These are phyloP conservation scores for Aspergillus clavatus DNA, from an alignment of 2,329 filamentous ascomycete genomes.

Conservation along the genomic window DNA sequence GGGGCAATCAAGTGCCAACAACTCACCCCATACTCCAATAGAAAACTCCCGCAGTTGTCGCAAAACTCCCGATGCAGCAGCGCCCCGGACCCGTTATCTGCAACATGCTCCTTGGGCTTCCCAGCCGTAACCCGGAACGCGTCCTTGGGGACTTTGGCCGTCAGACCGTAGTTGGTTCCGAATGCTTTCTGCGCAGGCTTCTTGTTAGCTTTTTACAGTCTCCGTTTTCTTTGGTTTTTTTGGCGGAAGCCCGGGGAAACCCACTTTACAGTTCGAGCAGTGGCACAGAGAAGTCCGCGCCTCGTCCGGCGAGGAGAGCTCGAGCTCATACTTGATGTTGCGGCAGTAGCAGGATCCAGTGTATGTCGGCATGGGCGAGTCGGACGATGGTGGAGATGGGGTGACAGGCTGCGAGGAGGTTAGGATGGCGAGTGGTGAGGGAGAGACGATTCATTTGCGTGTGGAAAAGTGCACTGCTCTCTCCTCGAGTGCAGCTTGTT, in stretches of 20 bases:
- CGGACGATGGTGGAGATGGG: not conserved
- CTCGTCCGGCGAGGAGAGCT: constrained; percentile 42
- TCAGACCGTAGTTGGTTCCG: constrained; percentile 49
- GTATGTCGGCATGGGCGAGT: constrained; percentile 24
- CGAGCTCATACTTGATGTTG: constrained; percentile 44
- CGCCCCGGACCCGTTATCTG: constrained; percentile 48
- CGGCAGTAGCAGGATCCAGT: constrained; percentile 48
- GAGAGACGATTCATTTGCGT: not conserved
- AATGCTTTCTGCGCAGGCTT: constrained; percentile 44
- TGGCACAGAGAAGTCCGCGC: constrained; percentile 52
- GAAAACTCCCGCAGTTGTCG: constrained; percentile 47
- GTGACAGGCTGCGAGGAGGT: not conserved
- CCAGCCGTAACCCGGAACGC: constrained; percentile 41
- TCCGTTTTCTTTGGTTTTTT: too few species aligned
- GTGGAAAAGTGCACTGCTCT: not conserved
- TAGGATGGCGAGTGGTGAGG: not conserved
- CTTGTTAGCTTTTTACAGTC: not conserved
- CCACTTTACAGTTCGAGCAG: constrained; percentile 49
- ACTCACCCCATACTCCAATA: constrained; percentile 50
- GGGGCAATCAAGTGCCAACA: too few species aligned
- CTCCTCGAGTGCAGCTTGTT: not conserved
- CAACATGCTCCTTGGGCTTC: constrained; percentile 42
- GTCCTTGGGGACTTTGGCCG: constrained; percentile 47
- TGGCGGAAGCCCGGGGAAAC: not conserved
- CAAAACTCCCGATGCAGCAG: constrained; percentile 51